Base-by-base conservation (phyloP, 805 yeast species). In the Starmera dryadoides region DNA sequence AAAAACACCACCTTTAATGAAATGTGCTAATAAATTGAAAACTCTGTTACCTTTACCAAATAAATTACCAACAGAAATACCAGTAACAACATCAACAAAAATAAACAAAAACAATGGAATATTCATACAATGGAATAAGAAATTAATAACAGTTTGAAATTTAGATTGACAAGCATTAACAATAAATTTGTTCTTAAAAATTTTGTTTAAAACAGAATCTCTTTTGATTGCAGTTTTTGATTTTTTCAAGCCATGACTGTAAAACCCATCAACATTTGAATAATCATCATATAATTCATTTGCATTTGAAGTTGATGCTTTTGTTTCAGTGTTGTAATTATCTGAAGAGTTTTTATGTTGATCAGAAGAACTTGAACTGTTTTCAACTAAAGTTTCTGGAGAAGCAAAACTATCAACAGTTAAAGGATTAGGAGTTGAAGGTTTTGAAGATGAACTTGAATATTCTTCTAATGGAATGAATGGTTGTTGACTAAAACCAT, bases 1-100 rank as follows among this genome's bases (percentile, higher is more conserved):
- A 56, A 91, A 91, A 3, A 91, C 93, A 20, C 91, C 93, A 43
- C 98, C 98, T 61, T 91, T 91, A 59, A 91, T 91, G 72, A 87
- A 86, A 62, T 91, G 98, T 2, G 98, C 98, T 41, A 91, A 69
- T 38, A 91, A 60, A 50, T 86, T 87, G 65, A 86, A 91, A 12
- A 89, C 81, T 17, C 67, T 66, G 11, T 50, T 55, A 4, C 78
- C 89, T 59, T 75, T 63, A 30, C 95, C 98, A 52, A 88, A 60
- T 31, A 81, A 55, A 39, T 73, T 75, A 33, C 85, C 83, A 6
- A 83, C 79, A 6, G 87, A 86, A 16, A 62, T 25, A 39, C 79
- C 80, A 12, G 71, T 64, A 37, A 67, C 60, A 15, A 81, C 51
- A 52, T 85, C 79, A 21, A 74, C 66, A 39, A 79, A 64, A 37